phyloP scores from a whole-genome alignment of 1,284 basidiomycete genomes.

The Gymnopus androsaceus region DNA sequence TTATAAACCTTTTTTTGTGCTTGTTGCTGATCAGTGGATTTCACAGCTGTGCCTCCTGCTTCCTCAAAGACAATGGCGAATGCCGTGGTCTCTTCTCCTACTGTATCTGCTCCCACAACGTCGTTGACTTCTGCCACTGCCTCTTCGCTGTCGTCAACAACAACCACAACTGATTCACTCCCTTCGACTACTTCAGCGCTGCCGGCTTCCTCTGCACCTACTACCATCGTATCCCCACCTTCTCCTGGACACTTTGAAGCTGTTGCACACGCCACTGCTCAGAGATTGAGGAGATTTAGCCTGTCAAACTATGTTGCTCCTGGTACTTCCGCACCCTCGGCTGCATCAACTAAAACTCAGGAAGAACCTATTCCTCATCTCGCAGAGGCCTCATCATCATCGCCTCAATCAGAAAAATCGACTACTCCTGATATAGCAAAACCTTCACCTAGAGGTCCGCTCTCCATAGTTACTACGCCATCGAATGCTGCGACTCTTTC shows the following conservation, averaged over 20 bases:
- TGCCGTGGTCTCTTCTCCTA: neutral
- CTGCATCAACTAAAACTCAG: neutral
- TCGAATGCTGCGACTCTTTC: neutral
- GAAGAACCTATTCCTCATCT: neutral
- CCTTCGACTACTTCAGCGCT: too few relatives aligned
- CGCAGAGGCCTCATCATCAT: neutral
- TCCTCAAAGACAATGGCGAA: too few relatives aligned
- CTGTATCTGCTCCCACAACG: neutral
- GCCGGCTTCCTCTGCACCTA: neutral
- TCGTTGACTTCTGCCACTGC: neutral
- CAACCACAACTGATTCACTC: neutral
- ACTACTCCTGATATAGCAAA: neutral
- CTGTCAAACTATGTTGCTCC: conserved; percentile 13
- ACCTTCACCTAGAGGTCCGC: neutral
- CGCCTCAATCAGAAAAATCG: neutral
- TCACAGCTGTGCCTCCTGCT: too few relatives aligned
- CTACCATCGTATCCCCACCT: neutral
- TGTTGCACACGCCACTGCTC: conserved; percentile 3
- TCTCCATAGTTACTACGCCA: neutral
- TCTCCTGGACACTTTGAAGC: conserved; percentile 1
- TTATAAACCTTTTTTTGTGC: too few relatives aligned
- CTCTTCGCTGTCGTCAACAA: neutral
- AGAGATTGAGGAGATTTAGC: conserved; percentile 13
- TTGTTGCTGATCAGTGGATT: too few relatives aligned
- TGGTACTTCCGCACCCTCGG: neutral